A percentile compares a stretch with the other conserved stretches of the same genome.
Evolutionary conservation across 441 rosid genomes (phyloP).

Genomic region (Gossypium davidsonii): DNA sequence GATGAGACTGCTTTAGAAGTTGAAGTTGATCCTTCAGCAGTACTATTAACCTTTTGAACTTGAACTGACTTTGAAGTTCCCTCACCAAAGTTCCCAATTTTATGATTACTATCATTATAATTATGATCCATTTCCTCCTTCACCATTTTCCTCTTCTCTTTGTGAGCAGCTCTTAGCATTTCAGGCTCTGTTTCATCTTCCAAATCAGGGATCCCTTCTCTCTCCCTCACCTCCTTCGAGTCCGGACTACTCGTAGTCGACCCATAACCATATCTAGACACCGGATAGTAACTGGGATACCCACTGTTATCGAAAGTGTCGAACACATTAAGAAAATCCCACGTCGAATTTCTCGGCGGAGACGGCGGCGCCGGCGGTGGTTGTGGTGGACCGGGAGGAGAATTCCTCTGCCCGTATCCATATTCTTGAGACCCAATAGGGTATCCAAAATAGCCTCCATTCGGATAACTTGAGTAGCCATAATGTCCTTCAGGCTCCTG

Average conservation of each 20-base stretch:
- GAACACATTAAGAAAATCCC: conserved; percentile 84
- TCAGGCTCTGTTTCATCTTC: conserved; percentile 84
- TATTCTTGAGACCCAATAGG: conserved; percentile 31
- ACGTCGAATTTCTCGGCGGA: conserved; percentile 65
- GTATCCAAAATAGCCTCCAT: conserved; percentile 52
- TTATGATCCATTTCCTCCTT: conserved; percentile 4
- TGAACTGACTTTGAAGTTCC: conserved; percentile 57
- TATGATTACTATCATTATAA: conserved; percentile 15
- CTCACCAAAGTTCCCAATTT: conserved; percentile 42
- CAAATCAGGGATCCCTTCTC: conserved; percentile 92
- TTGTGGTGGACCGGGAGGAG: conserved; percentile 32
- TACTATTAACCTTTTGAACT: conserved; percentile 15
- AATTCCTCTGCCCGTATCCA: conserved; percentile 22
- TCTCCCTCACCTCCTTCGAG: conserved; percentile 83
- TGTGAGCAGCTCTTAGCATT: conserved; percentile 32
- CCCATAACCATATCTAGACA: conserved; percentile 33
- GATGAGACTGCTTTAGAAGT: conserved; percentile 29
- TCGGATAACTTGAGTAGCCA: conserved; percentile 36
- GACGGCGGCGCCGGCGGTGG: conserved; percentile 70
- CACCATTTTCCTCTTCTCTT: conserved; percentile 30
- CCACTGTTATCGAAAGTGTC: conserved; percentile 45
- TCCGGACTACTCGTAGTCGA: conserved; percentile 79
- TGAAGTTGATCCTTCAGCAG: conserved; percentile 22
- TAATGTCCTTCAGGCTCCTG: conserved; percentile 52
- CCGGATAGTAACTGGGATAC: conserved; percentile 28